Evolutionary conservation across 208 protist species (phyloP).

Genomic region (Wallacemonas sp.): DNA sequence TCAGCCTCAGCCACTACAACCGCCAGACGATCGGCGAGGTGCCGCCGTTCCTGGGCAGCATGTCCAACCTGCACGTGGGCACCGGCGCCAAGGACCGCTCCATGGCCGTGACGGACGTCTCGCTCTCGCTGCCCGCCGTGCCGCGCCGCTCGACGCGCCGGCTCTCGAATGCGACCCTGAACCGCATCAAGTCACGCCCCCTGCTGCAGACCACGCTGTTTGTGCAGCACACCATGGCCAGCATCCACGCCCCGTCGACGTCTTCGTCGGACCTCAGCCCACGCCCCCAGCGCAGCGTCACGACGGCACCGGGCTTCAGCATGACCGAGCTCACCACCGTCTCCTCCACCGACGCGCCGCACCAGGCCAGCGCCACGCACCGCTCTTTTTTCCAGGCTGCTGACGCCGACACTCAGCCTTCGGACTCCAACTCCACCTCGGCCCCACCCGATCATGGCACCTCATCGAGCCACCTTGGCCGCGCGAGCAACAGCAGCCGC

Average conservation of each 20-base stretch:
- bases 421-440: slow-evolving; percentile 6
- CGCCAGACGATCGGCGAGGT: slow-evolving; percentile 44
- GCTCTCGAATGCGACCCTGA: slow-evolving; percentile 35
- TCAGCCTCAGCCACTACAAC: slow-evolving; percentile 51
- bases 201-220: slow-evolving; percentile 78
- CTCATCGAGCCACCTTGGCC: not conserved
- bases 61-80: slow-evolving; percentile 17
- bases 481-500: slow-evolving; percentile 6
- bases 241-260: not conserved
- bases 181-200: slow-evolving; percentile 44
- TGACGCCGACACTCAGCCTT: not conserved
- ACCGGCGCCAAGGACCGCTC: not conserved
- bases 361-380: not conserved
- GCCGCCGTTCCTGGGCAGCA: slow-evolving; percentile 41
- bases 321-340: not conserved
- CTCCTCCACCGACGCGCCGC: not conserved
- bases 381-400: not conserved
- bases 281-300: not conserved
- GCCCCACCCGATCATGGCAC: not conserved
- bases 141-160: slow-evolving; percentile 9
- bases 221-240: slow-evolving; percentile 26
- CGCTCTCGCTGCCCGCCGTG: not conserved
- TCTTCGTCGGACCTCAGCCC: not conserved
- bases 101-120: not conserved
- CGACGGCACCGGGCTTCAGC: not conserved